Evolutionary conservation across 805 yeast species (phyloP), one percentile per base, ranked within the genome.

Genomic region (Soucietia sequanensis): DNA sequence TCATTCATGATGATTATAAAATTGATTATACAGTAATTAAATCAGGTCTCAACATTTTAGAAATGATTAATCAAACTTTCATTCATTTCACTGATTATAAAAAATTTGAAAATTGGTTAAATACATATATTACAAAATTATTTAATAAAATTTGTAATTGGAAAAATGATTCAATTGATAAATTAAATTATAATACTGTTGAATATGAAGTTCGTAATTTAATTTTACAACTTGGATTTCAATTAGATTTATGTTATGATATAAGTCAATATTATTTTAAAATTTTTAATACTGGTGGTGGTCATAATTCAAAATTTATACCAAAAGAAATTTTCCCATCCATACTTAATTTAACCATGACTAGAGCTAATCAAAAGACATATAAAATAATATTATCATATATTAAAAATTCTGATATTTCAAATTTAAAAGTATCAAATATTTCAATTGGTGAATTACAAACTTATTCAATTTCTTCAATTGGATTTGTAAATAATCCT

Each of bases 371-470:
- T 23, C 56, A 58, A 33, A 73, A 76, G 43, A 80, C 77, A 23
- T 82, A 80, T 70, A 82, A 82, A 54, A 80, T 75, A 44, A 58
- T 80, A 5, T 56, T 72, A 22, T 76, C 75, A 21, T 52, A 81
- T 13, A 74, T 71, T 9, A 78, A 77, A 42, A 68, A 69, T 37
- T 65, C 80, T 5, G 64, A 70, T 28, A 66, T 67, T 2, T 69
- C 77, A 4, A 60, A 62, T 8, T 51, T 62, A 46, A 59, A 58
- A 8, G 62, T 71, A 40, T 52, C 74, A 4, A 55, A 65, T 37
- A 51, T 52, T 2, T 30, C 44, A 4, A 48, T 44, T 2, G 44
- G 51, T 9, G 75, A 75, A 12, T 54, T 81, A 18, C 83, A 80
- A 51, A 70, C 76, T 3, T 65, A 71, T 6, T 82, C 85, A 0